phyloP scores from a whole-genome alignment of 805 yeast species.

The Cyberlindnera mississippiensis region DNA sequence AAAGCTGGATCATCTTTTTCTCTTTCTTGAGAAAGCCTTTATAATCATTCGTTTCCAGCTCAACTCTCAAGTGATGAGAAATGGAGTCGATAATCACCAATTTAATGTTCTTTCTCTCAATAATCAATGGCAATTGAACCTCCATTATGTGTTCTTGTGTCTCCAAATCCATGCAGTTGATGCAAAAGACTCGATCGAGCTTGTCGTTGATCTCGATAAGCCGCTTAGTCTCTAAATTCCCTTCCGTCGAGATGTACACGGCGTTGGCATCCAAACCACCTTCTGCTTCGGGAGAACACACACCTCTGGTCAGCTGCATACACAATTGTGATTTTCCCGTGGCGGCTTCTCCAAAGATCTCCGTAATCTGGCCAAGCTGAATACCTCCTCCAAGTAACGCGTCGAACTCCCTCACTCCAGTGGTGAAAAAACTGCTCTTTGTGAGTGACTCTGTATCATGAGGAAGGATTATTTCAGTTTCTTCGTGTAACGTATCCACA shows the following conservation, averaged over 20 bases:
- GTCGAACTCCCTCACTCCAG: constrained; percentile 53
- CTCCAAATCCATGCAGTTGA: constrained; percentile 64
- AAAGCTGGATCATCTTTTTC: constrained; percentile 39
- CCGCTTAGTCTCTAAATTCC: constrained; percentile 63
- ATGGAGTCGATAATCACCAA: constrained; percentile 76
- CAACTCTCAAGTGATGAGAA: constrained; percentile 74
- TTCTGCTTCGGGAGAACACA: constrained; percentile 44
- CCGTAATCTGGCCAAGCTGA: constrained; percentile 54
- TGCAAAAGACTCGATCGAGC: constrained; percentile 43
- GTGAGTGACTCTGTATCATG: constrained; percentile 6
- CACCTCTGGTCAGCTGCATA: constrained; percentile 58
- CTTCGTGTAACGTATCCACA: constrained; percentile 1
- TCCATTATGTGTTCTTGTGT: constrained; percentile 68
- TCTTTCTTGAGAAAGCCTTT: constrained; percentile 32
- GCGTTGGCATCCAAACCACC: constrained; percentile 50
- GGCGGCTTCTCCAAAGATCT: constrained; percentile 79
- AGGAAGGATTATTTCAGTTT: neutral
- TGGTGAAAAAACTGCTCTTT: constrained; percentile 36
- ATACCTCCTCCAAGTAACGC: constrained; percentile 52
- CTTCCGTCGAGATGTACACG: constrained; percentile 81
- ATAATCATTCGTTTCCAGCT: constrained; percentile 33
- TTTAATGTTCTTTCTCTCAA: constrained; percentile 40
- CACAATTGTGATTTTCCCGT: constrained; percentile 83
- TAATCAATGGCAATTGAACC: constrained; percentile 62
- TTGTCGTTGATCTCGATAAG: constrained; percentile 43